A percentile compares a stretch with the other conserved stretches of the same genome.
phyloP scores from a whole-genome alignment of 805 yeast genomes.

The Suhomyces pyralidae region DNA sequence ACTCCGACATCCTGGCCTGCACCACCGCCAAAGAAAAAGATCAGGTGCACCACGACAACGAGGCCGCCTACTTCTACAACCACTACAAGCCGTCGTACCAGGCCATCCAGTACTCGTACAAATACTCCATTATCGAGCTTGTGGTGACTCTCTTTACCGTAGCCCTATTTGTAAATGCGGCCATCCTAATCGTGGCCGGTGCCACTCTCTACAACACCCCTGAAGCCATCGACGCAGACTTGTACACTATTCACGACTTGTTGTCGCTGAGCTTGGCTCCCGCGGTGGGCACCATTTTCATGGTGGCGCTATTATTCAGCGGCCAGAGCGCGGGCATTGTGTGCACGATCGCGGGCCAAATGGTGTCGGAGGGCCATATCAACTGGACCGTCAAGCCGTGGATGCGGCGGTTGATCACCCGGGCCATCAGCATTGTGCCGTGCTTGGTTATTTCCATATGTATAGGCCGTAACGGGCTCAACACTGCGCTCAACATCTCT shows the following conservation, averaged over 20 bases:
- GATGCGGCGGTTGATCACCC: conserved; percentile 72
- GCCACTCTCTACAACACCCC: conserved; percentile 68
- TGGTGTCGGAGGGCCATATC: conserved; percentile 87
- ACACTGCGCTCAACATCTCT: conserved; percentile 72
- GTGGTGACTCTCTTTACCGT: conserved; percentile 68
- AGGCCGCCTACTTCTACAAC: conserved; percentile 32
- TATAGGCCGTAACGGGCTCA: conserved; percentile 71
- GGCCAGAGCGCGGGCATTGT: conserved; percentile 92
- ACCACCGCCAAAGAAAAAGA: conserved; percentile 1
- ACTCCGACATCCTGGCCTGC: neutral
- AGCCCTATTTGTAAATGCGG: conserved; percentile 82
- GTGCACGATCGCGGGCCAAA: conserved; percentile 91
- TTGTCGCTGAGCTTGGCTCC: conserved; percentile 61
- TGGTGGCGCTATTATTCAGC: conserved; percentile 76
- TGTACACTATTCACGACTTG: conserved; percentile 70
- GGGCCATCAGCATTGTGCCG: conserved; percentile 78
- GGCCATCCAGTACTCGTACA: conserved; percentile 73
- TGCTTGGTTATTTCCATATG: conserved; percentile 68
- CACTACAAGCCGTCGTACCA: conserved; percentile 64
- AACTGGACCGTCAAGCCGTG: conserved; percentile 81
- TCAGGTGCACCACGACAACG: conserved; percentile 9
- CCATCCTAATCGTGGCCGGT: conserved; percentile 81
- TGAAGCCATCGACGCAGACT: conserved; percentile 70
- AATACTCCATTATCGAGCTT: conserved; percentile 70
- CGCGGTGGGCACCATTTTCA: conserved; percentile 79